phyloP scores from a whole-genome alignment of 1,284 basidiomycete genomes.

The Cutaneotrichosporon dermatis region DNA sequence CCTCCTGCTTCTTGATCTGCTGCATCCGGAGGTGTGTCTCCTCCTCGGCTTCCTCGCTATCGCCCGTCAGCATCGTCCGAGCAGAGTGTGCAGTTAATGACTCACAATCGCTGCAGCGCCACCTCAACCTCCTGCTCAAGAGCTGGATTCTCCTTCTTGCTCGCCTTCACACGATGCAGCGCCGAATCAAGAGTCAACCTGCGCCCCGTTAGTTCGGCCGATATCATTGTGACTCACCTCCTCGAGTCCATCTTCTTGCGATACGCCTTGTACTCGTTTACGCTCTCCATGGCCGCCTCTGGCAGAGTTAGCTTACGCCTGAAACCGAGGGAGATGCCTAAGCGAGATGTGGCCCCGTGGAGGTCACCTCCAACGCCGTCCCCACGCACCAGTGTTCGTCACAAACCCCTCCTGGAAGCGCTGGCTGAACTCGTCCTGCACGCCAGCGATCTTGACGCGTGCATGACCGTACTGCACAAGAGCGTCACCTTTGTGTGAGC shows the following conservation, averaged over 20 bases:
- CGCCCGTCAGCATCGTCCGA: background rate
- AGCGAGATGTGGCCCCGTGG: too few relatives aligned
- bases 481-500: constrained; percentile 49
- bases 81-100: constrained; percentile 10
- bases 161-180: constrained; percentile 59
- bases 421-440: constrained; percentile 36
- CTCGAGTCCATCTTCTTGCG: constrained; percentile 66
- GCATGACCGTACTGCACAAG: constrained; percentile 70
- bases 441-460: constrained; percentile 70
- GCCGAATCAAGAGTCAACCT: constrained; percentile 75
- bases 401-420: constrained; percentile 69
- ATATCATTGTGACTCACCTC: constrained; percentile 52
- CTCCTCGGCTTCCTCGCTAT: constrained; percentile 73
- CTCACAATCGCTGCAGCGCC: constrained; percentile 69
- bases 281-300: constrained; percentile 52
- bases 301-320: constrained; percentile 7
- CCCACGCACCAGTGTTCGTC: constrained; percentile 52
- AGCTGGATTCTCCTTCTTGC: constrained; percentile 59
- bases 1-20: constrained; percentile 70
- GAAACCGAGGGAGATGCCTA: background rate
- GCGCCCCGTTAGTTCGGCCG: background rate
- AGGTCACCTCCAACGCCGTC: too few relatives aligned
- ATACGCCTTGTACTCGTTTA: constrained; percentile 46
- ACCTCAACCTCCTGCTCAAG: constrained; percentile 70
- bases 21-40: constrained; percentile 70